Conservation (phyloP, 805 yeast species). For the Wickerhamomyces xylosicus region DNA sequence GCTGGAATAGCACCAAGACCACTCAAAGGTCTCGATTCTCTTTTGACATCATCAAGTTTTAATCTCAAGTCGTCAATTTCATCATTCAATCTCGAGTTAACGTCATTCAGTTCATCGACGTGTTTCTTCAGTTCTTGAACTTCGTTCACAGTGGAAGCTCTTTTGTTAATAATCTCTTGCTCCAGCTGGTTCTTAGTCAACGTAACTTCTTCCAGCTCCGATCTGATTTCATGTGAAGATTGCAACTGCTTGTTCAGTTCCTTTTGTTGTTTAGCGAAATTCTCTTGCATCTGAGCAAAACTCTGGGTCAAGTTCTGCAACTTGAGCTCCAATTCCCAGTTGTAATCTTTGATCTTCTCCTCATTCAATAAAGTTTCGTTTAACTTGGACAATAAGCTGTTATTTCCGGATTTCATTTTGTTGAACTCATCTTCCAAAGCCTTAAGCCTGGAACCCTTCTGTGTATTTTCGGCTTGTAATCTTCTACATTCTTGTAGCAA, state of each 20-base stretch:
- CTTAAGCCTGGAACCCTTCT: constrained; percentile 31
- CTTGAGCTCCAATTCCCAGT: constrained; percentile 55
- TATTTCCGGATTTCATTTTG: constrained; percentile 15
- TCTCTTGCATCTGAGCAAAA: constrained; percentile 28
- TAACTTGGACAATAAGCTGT: constrained; percentile 12
- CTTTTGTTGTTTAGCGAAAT: constrained; percentile 27
- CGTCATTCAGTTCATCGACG: constrained; percentile 55
- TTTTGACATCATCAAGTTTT: constrained; percentile 8
- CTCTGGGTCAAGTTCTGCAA: constrained; percentile 26
- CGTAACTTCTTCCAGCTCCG: constrained; percentile 38
- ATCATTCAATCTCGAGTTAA: constrained; percentile 47
- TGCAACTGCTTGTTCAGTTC: constrained; percentile 31
- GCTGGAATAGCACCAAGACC: constrained; percentile 12
- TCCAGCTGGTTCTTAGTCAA: constrained; percentile 29
- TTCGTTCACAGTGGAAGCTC: constrained; percentile 28
- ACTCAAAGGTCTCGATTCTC: constrained; percentile 8
- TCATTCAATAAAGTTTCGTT: constrained; percentile 26
- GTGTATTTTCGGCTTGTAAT: constrained; percentile 52
- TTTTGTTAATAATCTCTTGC: constrained; percentile 27
- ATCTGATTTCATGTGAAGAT: constrained; percentile 25
- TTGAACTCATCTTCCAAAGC: constrained; percentile 32
- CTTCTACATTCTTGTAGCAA: constrained; percentile 61
- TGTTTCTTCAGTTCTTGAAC: constrained; percentile 37
- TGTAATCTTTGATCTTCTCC: constrained; percentile 42
- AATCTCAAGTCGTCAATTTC: constrained; percentile 22